Evolutionary conservation across 805 yeast species (phyloP).

Genomic region (Kodamaea sagamina): DNA sequence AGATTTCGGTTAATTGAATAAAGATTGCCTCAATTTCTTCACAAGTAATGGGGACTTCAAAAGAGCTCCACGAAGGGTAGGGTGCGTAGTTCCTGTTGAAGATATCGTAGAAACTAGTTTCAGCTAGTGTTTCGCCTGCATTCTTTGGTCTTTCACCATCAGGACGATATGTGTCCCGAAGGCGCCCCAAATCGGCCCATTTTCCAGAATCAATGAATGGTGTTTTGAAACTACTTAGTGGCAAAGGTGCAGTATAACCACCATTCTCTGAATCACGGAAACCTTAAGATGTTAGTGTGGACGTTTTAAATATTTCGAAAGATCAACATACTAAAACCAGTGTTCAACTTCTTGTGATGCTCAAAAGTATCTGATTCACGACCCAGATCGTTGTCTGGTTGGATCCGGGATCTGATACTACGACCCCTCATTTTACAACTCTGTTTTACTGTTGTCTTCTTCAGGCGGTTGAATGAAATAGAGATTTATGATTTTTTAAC

Average conservation of each 20-base stretch:
- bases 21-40: constrained; percentile 60
- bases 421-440: neutral
- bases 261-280: constrained; percentile 5
- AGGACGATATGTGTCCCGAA: constrained; percentile 34
- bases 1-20: constrained; percentile 50
- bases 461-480: neutral
- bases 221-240: constrained; percentile 46
- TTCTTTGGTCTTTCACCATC: constrained; percentile 23
- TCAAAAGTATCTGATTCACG: constrained; percentile 3
- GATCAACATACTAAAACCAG: constrained; percentile 19
- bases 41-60: constrained; percentile 49
- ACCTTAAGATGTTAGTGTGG: neutral
- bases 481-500: neutral
- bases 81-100: constrained; percentile 50
- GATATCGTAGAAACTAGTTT: constrained; percentile 42
- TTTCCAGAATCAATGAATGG: constrained; percentile 41
- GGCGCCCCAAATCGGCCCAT: constrained; percentile 16
- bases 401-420: constrained; percentile 2
- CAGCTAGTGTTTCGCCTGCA: constrained; percentile 41
- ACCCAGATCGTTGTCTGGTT: constrained; percentile 1
- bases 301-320: neutral
- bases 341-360: neutral
- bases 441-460: neutral
- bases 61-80: constrained; percentile 55
- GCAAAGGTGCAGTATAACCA: constrained; percentile 10